Evolutionary conservation across 2,329 filamentous ascomycete species (phyloP), one percentile per base, ranked within the genome.

Genomic region (Cryphonectria carpinicola): DNA sequence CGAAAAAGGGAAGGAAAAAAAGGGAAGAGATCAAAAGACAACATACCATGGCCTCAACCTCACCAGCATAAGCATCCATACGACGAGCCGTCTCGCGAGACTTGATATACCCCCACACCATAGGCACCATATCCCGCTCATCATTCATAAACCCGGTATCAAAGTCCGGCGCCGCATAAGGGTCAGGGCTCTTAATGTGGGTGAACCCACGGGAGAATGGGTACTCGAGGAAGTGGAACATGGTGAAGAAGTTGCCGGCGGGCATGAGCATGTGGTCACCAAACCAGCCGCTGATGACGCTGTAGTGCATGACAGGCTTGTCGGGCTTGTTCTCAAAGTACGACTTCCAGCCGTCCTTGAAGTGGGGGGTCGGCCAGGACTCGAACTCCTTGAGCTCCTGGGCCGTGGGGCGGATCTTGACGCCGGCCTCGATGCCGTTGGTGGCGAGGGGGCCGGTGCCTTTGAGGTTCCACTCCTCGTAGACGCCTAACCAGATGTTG

Each of bases 271-370:
- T 88, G 75, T 88, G 87, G 78, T 89, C 87, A 41, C 87, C 87
- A 43, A 88, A 88, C 84, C 85, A 88, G 73, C 90, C 90, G 22
- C 91, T 84, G 76, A 95, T 94, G 69, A 94, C 88, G 1, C 87
- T 91, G 81, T 95, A 95, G 78, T 95, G 93, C 92, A 95, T 95
- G 60, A 95, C 92, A 0, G 92, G 93, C 85, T 95, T 95, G 81
- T 95, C 92, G 0, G 92, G 92, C 83, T 94, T 94, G 78, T 95
- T 82, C 83, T 93, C 92, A 81, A 95, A 95, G 82, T 95, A 95
- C 68, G 87, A 90, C 76, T 95, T 89, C 92, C 92, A 95, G 2
- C 92, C 92, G 8, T 87, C 86, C 62, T 86, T 86, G 83, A 95
- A 95, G 67, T 93, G 89, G 14, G 89, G 88, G 64, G 89, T 93